These are phyloP conservation scores for Lentinula novae-zelandiae DNA, from an alignment of 1,284 basidiomycete species.

Conservation along the genomic window DNA sequence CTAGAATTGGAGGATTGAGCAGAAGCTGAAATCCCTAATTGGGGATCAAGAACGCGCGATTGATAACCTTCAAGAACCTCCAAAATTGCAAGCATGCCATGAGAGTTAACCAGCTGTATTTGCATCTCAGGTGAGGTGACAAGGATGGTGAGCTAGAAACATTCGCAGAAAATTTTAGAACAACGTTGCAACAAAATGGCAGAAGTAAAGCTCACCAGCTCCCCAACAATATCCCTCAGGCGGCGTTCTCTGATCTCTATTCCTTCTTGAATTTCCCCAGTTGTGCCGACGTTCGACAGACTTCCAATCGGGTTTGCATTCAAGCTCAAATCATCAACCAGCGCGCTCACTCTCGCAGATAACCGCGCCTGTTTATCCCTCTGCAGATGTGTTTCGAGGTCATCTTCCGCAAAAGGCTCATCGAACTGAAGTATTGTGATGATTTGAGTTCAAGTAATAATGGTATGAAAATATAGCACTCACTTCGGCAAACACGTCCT, in stretches of 20 bases:
- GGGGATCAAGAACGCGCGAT: neutral
- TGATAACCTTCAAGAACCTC: slow-evolving; percentile 83
- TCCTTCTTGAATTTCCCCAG: neutral
- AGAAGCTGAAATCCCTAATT: neutral
- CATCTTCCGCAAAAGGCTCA: slow-evolving; percentile 85
- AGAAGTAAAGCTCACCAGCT: slow-evolving; percentile 57
- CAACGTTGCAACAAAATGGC: neutral
- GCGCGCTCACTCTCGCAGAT: slow-evolving; percentile 73
- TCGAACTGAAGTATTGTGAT: slow-evolving; percentile 58
- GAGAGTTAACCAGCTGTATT: slow-evolving; percentile 82
- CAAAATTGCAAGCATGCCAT: slow-evolving; percentile 92
- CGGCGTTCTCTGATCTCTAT: slow-evolving; percentile 67
- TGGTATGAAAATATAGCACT: slow-evolving; percentile 11
- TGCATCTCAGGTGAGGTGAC: slow-evolving; percentile 88
- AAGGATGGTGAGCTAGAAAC: slow-evolving; percentile 69
- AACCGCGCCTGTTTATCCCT: slow-evolving; percentile 89
- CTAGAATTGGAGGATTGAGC: neutral
- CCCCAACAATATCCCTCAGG: slow-evolving; percentile 81
- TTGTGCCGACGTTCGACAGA: neutral
- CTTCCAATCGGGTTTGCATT: neutral
- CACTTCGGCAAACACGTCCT: slow-evolving; percentile 93
- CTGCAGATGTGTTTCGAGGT: slow-evolving; percentile 84
- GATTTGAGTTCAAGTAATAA: neutral
- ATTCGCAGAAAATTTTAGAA: neutral
- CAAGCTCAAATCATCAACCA: slow-evolving; percentile 67